Conservation (phyloP, 2,329 filamentous ascomycete genomes). For the Fusarium sp. region DNA sequence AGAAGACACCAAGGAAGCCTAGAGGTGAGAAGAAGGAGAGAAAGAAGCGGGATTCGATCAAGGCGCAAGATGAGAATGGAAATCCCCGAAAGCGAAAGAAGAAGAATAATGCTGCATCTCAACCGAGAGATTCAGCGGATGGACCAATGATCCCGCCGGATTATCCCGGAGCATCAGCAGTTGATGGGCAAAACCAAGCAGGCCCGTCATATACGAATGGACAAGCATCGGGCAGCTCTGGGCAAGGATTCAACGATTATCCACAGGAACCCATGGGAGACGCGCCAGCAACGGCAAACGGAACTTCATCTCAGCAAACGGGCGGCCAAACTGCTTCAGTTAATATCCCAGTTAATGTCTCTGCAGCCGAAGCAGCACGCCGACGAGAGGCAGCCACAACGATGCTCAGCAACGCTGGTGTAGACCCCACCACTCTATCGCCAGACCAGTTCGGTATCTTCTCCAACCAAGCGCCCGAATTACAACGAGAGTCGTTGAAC, state of each 20-base stretch:
- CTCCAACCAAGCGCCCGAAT: conserved; percentile 66
- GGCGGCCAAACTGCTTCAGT: conserved; percentile 25
- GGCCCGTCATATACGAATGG: conserved; percentile 13
- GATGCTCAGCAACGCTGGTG: conserved; percentile 58
- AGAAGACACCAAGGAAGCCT: conserved; percentile 43
- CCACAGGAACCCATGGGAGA: conserved; percentile 30
- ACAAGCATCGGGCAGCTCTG: conserved; percentile 2
- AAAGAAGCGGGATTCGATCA: conserved; percentile 38
- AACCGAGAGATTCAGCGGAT: conserved; percentile 20
- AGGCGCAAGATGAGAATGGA: conserved; percentile 41
- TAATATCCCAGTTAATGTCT: conserved; percentile 48
- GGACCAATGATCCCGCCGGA: conserved; percentile 26
- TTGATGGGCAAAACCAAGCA: conserved; percentile 14
- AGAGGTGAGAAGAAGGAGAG: conserved; percentile 46
- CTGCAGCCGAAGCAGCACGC: conserved; percentile 61
- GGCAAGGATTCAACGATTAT: conserved; percentile 26
- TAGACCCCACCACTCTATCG: conserved; percentile 65
- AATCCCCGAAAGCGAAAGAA: conserved; percentile 46
- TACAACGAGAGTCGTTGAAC: conserved; percentile 65
- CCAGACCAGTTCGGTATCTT: conserved; percentile 69
- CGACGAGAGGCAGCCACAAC: conserved; percentile 60
- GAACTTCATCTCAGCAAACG: conserved; percentile 7
- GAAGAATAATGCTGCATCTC: conserved; percentile 38
- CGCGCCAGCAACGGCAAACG: conserved; percentile 9
- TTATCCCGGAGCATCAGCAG: conserved; percentile 8